These are phyloP conservation scores for Penicillium herquei DNA, from an alignment of 495 filamentous ascomycete species.

Conservation along the genomic window DNA sequence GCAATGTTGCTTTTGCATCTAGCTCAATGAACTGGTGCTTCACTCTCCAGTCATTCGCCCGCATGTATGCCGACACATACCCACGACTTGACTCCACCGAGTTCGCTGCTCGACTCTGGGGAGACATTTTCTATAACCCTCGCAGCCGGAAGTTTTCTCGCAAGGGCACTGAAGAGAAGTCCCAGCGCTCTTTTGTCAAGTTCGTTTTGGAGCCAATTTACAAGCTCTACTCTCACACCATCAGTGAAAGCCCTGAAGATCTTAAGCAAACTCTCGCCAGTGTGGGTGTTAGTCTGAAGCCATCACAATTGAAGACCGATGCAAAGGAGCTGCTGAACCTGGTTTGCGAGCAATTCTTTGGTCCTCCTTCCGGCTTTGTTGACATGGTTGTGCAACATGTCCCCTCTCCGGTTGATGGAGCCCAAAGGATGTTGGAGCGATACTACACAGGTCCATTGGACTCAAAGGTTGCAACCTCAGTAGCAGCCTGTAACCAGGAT, in stretches of 20 bases:
- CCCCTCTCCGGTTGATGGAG: constrained; percentile 81
- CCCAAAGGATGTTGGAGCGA: constrained; percentile 68
- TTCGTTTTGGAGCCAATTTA: constrained; percentile 97
- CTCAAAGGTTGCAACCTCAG: constrained; percentile 74
- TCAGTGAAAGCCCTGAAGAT: constrained; percentile 86
- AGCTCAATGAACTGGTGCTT: constrained; percentile 96
- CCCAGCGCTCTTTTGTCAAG: constrained; percentile 86
- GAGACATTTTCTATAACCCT: constrained; percentile 96
- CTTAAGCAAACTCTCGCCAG: constrained; percentile 75
- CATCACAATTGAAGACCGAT: constrained; percentile 84
- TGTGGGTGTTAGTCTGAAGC: constrained; percentile 83
- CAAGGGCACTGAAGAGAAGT: constrained; percentile 75
- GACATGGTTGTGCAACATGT: constrained; percentile 93
- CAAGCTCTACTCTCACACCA: constrained; percentile 94
- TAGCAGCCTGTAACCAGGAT: constrained; percentile 80
- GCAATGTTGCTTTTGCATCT: constrained; percentile 93
- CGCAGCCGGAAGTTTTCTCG: constrained; percentile 84
- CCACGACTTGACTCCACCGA: constrained; percentile 74
- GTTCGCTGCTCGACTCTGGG: constrained; percentile 84
- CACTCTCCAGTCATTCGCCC: constrained; percentile 87
- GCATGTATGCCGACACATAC: constrained; percentile 92
- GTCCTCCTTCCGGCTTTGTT: constrained; percentile 83
- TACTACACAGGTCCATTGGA: constrained; percentile 98
- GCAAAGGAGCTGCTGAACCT: constrained; percentile 84
- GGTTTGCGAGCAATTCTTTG: constrained; percentile 95